Base-by-base conservation (phyloP, 2,329 filamentous ascomycete species). In the Penicillium sp. region DNA sequence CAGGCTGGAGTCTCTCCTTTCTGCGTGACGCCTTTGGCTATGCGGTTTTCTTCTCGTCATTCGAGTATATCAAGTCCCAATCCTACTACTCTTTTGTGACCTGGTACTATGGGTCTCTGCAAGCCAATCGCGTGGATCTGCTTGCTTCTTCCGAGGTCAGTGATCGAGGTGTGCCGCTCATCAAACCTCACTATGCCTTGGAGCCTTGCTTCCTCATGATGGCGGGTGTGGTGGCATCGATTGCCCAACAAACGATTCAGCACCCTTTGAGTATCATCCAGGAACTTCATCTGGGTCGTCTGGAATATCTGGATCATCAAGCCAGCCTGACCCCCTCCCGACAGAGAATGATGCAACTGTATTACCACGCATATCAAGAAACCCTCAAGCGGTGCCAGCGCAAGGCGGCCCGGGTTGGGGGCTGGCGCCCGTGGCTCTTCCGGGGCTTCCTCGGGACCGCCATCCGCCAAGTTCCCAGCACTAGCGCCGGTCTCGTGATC, bases 61-160 rank as follows among this genome's bases (percentile, higher is more conserved):
- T 88, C 58, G 85, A 88, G 67, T 85, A 80, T 31, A 73, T 87
- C 64, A 88, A 88, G 63, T 79, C 80, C 34, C 85, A 87, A 63
- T 78, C 75, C 16, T 87, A 86, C 67, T 86, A 86, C 68, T 76
- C 75, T 8, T 87, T 84, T 60, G 74, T 87, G 10, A 80, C 79
- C n/a, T 75, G 75, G 55, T 85, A 82, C 60, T 87, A 87, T 63
- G 81, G 81, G 21, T 71, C 69, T 14, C 62, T 75, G 27, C 67
- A 63, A 42, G 59, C 57, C 29, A 62, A 62, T 42, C 62, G 57
- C 22, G 60, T 71, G 45, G 70, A 67, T 34, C 62, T 53, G 46
- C 57, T 73, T 43, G 70, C 64, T 4, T 63, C 64, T 13, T 55
- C 62, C 14, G 56, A 58, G n/a, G 62, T 61, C 24, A 63, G 66